phyloP scores from a whole-genome alignment of 495 filamentous ascomycete species.

The Aspergillus cavernicola region DNA sequence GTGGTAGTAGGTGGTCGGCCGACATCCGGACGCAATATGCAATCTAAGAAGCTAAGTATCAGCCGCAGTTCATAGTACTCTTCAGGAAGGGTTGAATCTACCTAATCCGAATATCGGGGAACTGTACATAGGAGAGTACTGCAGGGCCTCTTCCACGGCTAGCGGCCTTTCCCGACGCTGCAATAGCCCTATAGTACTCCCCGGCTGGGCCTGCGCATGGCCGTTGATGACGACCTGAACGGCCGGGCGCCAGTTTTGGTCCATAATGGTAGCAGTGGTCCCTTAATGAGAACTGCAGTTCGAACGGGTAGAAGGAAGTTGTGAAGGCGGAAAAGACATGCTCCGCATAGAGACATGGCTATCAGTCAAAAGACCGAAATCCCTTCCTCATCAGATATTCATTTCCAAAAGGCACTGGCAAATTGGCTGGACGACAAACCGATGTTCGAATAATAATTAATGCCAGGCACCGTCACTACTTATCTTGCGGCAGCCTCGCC shows the following conservation, averaged over 20 bases:
- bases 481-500: conserved; percentile 25
- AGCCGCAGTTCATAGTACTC: conserved; percentile 18
- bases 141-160: conserved; percentile 78
- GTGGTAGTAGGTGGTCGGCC: conserved; percentile 40
- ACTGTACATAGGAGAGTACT: conserved; percentile 87
- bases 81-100: conserved; percentile 32
- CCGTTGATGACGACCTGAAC: conserved; percentile 46
- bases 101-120: conserved; percentile 83
- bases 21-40: conserved; percentile 38
- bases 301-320: conserved; percentile 28
- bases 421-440: conserved; percentile 10
- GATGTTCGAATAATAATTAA: conserved; percentile 21
- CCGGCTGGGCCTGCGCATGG: conserved; percentile 27
- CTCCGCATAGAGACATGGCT: conserved; percentile 51
- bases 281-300: conserved; percentile 15
- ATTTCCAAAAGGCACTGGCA: neutral
- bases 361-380: conserved; percentile 15
- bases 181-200: conserved; percentile 25
- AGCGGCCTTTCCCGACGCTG: conserved; percentile 43
- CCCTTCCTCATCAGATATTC: conserved; percentile 11
- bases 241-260: conserved; percentile 38
- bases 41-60: conserved; percentile 29
- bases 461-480: conserved; percentile 23
- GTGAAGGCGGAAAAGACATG: conserved; percentile 44
- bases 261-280: conserved; percentile 30